phyloP scores from a whole-genome alignment of 148 eudicot species.

The Persicaria tinctoria region DNA sequence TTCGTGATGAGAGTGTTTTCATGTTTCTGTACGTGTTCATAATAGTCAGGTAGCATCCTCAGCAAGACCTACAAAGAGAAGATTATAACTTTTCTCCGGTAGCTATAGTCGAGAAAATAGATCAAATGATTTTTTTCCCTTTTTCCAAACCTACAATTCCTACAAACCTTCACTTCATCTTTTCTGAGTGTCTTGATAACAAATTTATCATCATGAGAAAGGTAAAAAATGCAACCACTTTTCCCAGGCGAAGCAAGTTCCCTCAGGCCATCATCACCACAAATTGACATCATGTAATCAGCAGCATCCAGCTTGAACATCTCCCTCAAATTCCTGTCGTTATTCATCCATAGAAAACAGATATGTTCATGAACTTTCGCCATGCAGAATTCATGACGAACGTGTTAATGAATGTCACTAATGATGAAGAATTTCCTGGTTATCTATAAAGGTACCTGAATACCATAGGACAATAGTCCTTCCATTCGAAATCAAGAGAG shows the following conservation, averaged over 20 bases:
- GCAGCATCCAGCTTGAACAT: conserved; percentile 95
- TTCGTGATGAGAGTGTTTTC: conserved; percentile 86
- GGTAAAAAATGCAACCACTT: conserved; percentile 90
- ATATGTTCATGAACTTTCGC: conserved; percentile 27
- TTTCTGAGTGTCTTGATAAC: conserved; percentile 79
- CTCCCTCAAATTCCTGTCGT: conserved; percentile 82
- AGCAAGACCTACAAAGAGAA: conserved; percentile 45
- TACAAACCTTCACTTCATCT: conserved; percentile 68
- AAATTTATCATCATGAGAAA: conserved; percentile 86
- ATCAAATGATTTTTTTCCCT: not conserved
- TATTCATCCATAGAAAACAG: too few relatives aligned
- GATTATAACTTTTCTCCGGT: not conserved
- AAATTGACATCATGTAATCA: conserved; percentile 98
- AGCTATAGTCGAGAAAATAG: not conserved
- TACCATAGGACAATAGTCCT: conserved; percentile 98
- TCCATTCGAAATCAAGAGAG: conserved; percentile 89
- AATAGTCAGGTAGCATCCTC: conserved; percentile 58
- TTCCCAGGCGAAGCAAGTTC: conserved; percentile 86
- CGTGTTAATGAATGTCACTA: conserved; percentile 27
- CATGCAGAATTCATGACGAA: conserved; percentile 11
- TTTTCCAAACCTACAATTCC: conserved; percentile 27
- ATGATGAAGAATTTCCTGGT: too few relatives aligned
- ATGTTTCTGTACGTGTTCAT: conserved; percentile 39
- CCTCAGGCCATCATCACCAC: conserved; percentile 90
- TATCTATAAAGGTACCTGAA: conserved; percentile 48